These are phyloP conservation scores for Annulohypoxylon maeteangense DNA, from an alignment of 495 filamentous ascomycete species.

Conservation along the genomic window DNA sequence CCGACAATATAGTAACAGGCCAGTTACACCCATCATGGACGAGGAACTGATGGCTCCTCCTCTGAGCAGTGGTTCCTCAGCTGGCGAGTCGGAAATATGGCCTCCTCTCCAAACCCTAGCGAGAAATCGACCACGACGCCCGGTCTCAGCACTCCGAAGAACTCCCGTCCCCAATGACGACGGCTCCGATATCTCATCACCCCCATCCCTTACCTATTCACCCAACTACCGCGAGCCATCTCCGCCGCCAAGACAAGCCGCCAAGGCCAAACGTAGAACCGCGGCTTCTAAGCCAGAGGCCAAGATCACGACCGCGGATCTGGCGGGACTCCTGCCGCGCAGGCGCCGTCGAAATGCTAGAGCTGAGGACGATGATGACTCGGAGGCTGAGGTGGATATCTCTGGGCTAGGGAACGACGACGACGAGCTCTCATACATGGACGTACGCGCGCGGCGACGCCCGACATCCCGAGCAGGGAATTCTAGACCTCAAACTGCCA, in stretches of 20 bases:
- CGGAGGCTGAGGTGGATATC: conserved; percentile 46
- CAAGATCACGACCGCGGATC: conserved; percentile 55
- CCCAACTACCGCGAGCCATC: conserved; percentile 55
- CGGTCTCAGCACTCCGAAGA: conserved; percentile 36
- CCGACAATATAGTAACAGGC: conserved; percentile 23
- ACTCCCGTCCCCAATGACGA: conserved; percentile 49
- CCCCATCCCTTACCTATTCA: conserved; percentile 62
- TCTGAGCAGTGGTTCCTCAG: conserved; percentile 55
- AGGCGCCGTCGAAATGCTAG: conserved; percentile 46
- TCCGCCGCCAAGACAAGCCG: conserved; percentile 39
- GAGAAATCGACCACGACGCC: conserved; percentile 43
- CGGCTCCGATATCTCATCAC: conserved; percentile 58
- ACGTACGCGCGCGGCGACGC: conserved; percentile 41
- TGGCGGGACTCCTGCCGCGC: conserved; percentile 55
- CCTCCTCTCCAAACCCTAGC: conserved; percentile 55
- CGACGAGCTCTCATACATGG: conserved; percentile 53
- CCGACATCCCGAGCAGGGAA: conserved; percentile 33
- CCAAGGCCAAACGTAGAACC: conserved; percentile 36
- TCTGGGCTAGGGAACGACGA: conserved; percentile 47
- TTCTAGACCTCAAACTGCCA: conserved; percentile 21
- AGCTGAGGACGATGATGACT: conserved; percentile 38
- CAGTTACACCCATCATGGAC: conserved; percentile 45
- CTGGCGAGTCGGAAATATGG: conserved; percentile 49
- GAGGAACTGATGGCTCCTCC: conserved; percentile 59
- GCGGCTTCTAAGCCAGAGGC: conserved; percentile 34